These are phyloP conservation scores for Sporothrix pallida DNA, from an alignment of 2,329 filamentous ascomycete species.

Conservation along the genomic window DNA sequence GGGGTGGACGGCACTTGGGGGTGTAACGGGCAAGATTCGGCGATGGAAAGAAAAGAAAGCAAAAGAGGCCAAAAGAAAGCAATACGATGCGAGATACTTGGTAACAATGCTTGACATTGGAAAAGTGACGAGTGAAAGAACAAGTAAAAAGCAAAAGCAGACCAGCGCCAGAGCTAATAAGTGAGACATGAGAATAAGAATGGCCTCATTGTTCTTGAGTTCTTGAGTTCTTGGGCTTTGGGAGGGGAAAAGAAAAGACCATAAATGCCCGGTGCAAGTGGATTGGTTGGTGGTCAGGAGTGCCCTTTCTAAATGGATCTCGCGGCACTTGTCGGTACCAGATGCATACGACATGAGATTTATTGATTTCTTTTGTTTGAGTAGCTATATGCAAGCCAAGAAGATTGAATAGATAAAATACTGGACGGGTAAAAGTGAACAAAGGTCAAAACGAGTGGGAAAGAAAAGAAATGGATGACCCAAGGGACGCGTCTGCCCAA, in stretches of 20 bases:
- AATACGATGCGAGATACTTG: neutral
- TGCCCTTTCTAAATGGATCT: neutral
- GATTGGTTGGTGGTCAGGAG: neutral
- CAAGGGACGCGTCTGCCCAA: neutral
- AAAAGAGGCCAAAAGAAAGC: neutral
- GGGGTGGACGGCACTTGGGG: neutral
- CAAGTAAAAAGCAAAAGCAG: neutral
- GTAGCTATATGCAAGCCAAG: neutral
- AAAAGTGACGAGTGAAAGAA: too few species aligned
- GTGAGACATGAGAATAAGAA: slow-evolving; percentile 8
- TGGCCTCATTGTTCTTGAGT: neutral
- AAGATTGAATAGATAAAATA: neutral
- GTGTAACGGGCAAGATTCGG: neutral
- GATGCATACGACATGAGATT: slow-evolving; percentile 12
- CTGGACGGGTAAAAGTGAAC: neutral
- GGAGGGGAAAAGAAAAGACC: neutral
- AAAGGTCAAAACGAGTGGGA: neutral
- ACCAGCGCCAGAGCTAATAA: slow-evolving; percentile 1
- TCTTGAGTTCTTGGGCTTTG: too few species aligned
- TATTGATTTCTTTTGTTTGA: neutral
- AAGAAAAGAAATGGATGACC: neutral
- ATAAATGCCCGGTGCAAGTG: neutral
- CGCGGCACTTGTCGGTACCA: neutral
- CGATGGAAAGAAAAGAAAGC: neutral
- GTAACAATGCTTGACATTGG: neutral